phyloP scores from a whole-genome alignment of 2,329 filamentous ascomycete genomes.

The Scolecobasidium constrictum region DNA sequence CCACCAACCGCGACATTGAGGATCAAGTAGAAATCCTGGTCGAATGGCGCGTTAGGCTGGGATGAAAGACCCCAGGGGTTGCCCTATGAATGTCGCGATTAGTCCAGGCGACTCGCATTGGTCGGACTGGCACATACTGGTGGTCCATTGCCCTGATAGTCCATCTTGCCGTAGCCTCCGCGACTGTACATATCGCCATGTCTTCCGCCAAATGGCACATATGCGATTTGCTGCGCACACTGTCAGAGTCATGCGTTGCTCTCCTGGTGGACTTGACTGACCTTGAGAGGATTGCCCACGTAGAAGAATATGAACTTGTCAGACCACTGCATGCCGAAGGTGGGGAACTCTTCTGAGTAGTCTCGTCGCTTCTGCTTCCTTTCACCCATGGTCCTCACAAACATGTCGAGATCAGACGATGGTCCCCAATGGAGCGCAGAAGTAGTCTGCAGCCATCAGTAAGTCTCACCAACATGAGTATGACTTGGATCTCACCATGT shows the following conservation, averaged over 20 bases:
- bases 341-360: conserved; percentile 36
- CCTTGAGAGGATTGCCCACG: conserved; percentile 37
- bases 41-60: conserved; percentile 57
- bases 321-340: conserved; percentile 43
- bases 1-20: conserved; percentile 66
- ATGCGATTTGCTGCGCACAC: conserved; percentile 31
- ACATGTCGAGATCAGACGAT: conserved; percentile 18
- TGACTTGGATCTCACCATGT: conserved; percentile 32
- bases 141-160: conserved; percentile 17
- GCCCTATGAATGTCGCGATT: conserved; percentile 21
- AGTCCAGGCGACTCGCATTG: too few relatives aligned
- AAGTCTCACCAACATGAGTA: conserved; percentile 41
- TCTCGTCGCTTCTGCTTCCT: conserved; percentile 18
- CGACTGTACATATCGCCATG: conserved; percentile 26
- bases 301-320: conserved; percentile 45
- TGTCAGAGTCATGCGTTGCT: too few relatives aligned
- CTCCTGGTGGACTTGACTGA: conserved; percentile 71
- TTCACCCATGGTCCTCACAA: conserved; percentile 19
- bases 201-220: conserved; percentile 25
- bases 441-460: too few relatives aligned
- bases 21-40: conserved; percentile 65
- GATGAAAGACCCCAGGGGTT: too few relatives aligned
- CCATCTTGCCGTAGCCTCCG: conserved; percentile 17
- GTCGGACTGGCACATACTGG: too few relatives aligned
- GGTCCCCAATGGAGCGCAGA: conserved; percentile 31